phyloP scores from a whole-genome alignment of 2,329 filamentous ascomycete species.

The Microdochium paspali region DNA sequence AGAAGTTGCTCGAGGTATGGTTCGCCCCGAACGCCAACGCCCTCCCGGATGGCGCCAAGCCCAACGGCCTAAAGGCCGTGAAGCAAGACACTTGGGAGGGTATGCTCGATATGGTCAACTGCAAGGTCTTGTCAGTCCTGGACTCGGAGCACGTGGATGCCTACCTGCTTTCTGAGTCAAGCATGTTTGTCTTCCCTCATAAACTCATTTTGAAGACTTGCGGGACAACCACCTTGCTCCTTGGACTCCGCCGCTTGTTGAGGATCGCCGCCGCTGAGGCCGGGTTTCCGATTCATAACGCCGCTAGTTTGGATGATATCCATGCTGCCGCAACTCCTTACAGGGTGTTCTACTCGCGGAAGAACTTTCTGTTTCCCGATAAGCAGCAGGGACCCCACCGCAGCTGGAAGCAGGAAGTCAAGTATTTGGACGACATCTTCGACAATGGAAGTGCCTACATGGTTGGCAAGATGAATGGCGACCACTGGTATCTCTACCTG shows the following conservation, averaged over 20 bases:
- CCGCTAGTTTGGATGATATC: conserved; percentile 55
- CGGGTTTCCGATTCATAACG: conserved; percentile 77
- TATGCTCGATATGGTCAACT: conserved; percentile 97
- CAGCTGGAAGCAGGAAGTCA: conserved; percentile 96
- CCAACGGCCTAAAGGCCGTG: conserved; percentile 78
- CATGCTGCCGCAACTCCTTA: conserved; percentile 77
- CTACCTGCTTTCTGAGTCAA: conserved; percentile 94
- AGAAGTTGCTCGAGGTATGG: conserved; percentile 98
- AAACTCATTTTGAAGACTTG: conserved; percentile 99
- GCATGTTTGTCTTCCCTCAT: conserved; percentile 99
- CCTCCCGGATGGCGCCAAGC: conserved; percentile 60
- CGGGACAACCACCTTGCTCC: conserved; percentile 87
- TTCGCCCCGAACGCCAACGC: conserved; percentile 73
- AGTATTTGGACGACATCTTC: conserved; percentile 86
- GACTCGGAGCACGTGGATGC: conserved; percentile 92
- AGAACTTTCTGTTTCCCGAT: conserved; percentile 95
- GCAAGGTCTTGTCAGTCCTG: conserved; percentile 92
- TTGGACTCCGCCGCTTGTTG: conserved; percentile 80
- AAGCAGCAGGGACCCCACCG: conserved; percentile 90
- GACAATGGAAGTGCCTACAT: conserved; percentile 92
- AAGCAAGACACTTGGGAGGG: conserved; percentile 80
- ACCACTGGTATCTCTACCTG: conserved; percentile 98
- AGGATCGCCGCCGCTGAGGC: conserved; percentile 83
- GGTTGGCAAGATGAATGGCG: conserved; percentile 99
- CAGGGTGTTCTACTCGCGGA: conserved; percentile 96